Percentiles rank a stretch among this genome's conserved stretches.
Evolutionary conservation across 768 basidiomycete genomes (phyloP).

Genomic region (Hydnum rufescens): DNA sequence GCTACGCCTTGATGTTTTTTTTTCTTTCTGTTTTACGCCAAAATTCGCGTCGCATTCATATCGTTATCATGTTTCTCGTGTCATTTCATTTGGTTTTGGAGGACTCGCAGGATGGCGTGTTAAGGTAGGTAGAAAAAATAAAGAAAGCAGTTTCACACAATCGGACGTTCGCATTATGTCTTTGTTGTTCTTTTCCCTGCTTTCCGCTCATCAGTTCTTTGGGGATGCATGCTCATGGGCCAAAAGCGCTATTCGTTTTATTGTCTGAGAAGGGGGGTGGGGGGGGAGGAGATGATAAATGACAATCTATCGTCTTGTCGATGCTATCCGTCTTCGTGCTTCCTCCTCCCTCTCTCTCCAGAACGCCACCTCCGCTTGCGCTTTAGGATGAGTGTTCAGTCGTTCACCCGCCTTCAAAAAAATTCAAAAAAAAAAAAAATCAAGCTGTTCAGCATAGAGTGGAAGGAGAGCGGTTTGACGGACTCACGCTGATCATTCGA

Average conservation of each 20-base stretch:
- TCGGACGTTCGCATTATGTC: too few relatives aligned
- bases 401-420: constrained; percentile 21
- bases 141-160: too few relatives aligned
- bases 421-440: neutral
- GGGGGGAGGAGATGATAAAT: too few relatives aligned
- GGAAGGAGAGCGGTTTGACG: neutral
- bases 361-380: constrained; percentile 68
- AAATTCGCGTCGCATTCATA: neutral
- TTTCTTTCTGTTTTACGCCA: neutral
- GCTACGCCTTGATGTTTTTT: neutral
- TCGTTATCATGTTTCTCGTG: neutral
- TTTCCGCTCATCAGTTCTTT: too few relatives aligned
- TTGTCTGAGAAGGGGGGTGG: too few relatives aligned
- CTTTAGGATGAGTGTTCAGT: constrained; percentile 58
- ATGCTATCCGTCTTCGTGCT: constrained; percentile 26
- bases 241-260: too few relatives aligned
- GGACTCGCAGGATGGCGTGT: too few relatives aligned
- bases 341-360: constrained; percentile 80
- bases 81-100: neutral
- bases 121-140: too few relatives aligned
- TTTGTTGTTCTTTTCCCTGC: too few relatives aligned
- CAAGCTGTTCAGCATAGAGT: neutral
- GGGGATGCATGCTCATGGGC: too few relatives aligned
- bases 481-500: constrained; percentile 52
- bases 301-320: constrained; percentile 7